A percentile compares a stretch with the other conserved stretches of the same genome.
Conservation (phyloP, 768 basidiomycete species). For the Crepidotus variabilis region DNA sequence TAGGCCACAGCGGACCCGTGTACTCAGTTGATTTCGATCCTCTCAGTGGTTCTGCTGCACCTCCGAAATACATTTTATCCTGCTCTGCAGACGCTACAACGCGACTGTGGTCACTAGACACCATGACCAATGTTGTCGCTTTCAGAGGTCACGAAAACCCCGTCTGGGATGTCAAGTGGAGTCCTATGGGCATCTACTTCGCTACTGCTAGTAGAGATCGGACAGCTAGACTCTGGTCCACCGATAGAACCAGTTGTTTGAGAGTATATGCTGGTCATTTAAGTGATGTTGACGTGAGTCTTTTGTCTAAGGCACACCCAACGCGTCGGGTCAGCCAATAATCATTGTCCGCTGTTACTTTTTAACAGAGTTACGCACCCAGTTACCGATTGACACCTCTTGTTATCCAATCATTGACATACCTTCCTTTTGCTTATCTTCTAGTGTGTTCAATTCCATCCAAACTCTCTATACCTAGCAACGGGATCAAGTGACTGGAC, state of each 20-base stretch:
- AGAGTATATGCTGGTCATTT: constrained; percentile 94
- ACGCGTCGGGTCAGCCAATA: too few relatives aligned
- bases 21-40: constrained; percentile 95
- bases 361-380: too few relatives aligned
- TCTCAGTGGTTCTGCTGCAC: constrained; percentile 75
- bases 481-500: constrained; percentile 97
- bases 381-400: not conserved
- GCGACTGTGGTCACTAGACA: constrained; percentile 94
- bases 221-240: constrained; percentile 95
- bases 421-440: not conserved
- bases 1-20: constrained; percentile 96
- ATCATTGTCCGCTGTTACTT: too few relatives aligned
- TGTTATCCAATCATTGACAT: not conserved
- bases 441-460: constrained; percentile 94
- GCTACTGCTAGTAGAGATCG: constrained; percentile 92
- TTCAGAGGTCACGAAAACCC: constrained; percentile 97
- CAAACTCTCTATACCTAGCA: constrained; percentile 94
- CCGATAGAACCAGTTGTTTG: constrained; percentile 81
- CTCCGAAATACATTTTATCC: constrained; percentile 87
- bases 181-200: constrained; percentile 97
- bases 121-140: constrained; percentile 88
- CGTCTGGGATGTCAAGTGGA: constrained; percentile 99
- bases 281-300: constrained; percentile 92
- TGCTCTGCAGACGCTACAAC: constrained; percentile 89
- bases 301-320: not conserved